Base-by-base conservation (phyloP, 116 monocot genomes). In the Cymodocea nodosa region DNA sequence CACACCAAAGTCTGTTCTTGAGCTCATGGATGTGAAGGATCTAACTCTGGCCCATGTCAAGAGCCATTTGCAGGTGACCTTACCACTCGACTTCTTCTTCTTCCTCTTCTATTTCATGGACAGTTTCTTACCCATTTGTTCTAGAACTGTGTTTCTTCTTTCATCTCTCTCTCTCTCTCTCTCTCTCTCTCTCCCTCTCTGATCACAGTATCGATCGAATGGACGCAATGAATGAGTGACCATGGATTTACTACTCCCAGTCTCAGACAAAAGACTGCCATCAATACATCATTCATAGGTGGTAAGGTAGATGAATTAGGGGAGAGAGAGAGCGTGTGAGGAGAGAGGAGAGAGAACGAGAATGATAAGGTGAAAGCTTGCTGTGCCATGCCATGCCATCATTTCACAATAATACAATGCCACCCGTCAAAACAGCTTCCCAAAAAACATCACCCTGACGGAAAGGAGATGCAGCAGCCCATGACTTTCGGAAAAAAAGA, bases 11-110 rank as follows among this genome's bases (percentile, higher is more conserved):
- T 89, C 93, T 3, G 93, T 93, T 12, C 67, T 93, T 80, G 93
- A 93, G 74, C 74, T 93, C 71, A 94, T 94, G 94, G 84, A 89
- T 74, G 89, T 94, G 74, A 94, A 86, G 80, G 89, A 94, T 75
- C 84, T 94, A 6, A 92, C 91, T 25, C 71, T 92, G 10, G 68
- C 94, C 49, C 94, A 94, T 84, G 94, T 94, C 19, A 94, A 94
- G 75, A 86, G 89, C 67, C 89, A 94, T 62, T 74, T 94, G 24
- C 94, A 94, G 86, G 94, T 89, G 76, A 49, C 23, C 10, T 22
- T 34, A 4, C 24, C 19, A n/a, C 44, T 30, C 3, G 30, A 30
- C 30, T 35, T 48, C 52, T 68, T 39, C 51, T 59, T 71, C 71
- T 48, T 18, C 34, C 51, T 20, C 30, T 67, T 50, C 15, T 35